A percentile compares a stretch with the other conserved stretches of the same genome.
phyloP scores from a whole-genome alignment of 306 rosid species.

The Elaeagnus macrophylla region DNA sequence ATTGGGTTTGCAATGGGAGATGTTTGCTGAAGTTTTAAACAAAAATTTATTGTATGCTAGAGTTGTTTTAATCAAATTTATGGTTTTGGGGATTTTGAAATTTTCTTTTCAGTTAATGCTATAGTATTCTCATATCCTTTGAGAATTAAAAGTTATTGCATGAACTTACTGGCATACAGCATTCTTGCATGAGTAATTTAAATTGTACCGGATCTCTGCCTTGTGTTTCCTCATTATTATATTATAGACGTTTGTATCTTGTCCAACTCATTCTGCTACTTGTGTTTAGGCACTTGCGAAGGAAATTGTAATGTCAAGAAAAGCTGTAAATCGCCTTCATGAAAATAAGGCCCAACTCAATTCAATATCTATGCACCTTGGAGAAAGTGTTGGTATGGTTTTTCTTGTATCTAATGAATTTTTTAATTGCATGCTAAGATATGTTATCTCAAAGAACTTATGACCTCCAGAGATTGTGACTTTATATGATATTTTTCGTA shows the following conservation, averaged over 20 bases:
- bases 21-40: not conserved
- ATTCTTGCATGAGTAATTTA: not conserved
- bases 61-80: not conserved
- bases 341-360: constrained; percentile 85
- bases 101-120: not conserved
- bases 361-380: constrained; percentile 93
- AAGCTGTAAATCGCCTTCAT: constrained; percentile 70
- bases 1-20: not conserved
- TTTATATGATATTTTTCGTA: no score
- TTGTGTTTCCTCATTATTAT: not conserved
- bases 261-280: constrained; percentile 7
- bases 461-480: not conserved
- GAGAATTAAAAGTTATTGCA: not conserved
- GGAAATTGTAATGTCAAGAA: constrained; percentile 73
- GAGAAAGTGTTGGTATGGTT: constrained; percentile 87
- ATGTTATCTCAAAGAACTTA: not conserved
- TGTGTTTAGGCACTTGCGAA: constrained; percentile 65
- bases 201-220: not conserved
- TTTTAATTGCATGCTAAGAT: not conserved
- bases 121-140: not conserved
- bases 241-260: constrained; percentile 3
- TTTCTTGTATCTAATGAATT: constrained; percentile 8
- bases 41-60: not conserved
- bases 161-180: not conserved
- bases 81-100: not conserved